Base-by-base conservation (phyloP, 805 yeast species). In the Ogataea trehalophila region DNA sequence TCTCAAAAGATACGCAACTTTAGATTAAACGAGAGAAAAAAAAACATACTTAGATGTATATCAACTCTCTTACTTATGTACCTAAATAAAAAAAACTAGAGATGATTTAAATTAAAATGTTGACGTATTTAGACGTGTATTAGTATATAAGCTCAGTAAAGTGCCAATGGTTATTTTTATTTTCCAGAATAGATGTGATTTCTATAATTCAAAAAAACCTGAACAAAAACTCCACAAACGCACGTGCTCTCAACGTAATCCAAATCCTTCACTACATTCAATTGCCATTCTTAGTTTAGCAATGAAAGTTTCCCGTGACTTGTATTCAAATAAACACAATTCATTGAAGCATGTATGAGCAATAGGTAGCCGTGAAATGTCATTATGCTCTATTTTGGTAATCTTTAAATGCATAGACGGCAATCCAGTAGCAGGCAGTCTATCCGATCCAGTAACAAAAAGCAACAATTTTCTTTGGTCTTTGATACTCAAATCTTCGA, bases 261-360 rank as follows among this genome's bases (percentile, higher is more conserved):
- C 97, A 71, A 92, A 94, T 1, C 97, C 98, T 51, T 87, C 85
- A 51, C 90, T 82, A 61, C 85, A 95, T 40, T 75, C 68, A 17
- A 92, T 76, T 0, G 97, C 96, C 53, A 74, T 60, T n/a, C 69
- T 61, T 48, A 92, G 64, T 64, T 87, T 91, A 1, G 60, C 45
- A 39, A 68, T 63, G 45, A 94, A 68, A 51, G 77, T 79, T n/a
- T 75, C 78, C 49, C 71, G 69, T 6, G 77, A 61, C 14, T 66
- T 55, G 63, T 92, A 92, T 35, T 81, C 81, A 64, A 81, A 85
- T 6, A 94, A 55, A 46, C 92, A 85, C 22, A 92, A 62, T 69
- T 92, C 96, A 61, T 92, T 94, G 70, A 94, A 92, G 58, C 99
- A 92, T 0, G 98, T 94, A 61, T 92, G 98, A 0, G 97, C 89